Conservation (phyloP, 2,329 filamentous ascomycete species). For the Paecilomyces sp. region DNA sequence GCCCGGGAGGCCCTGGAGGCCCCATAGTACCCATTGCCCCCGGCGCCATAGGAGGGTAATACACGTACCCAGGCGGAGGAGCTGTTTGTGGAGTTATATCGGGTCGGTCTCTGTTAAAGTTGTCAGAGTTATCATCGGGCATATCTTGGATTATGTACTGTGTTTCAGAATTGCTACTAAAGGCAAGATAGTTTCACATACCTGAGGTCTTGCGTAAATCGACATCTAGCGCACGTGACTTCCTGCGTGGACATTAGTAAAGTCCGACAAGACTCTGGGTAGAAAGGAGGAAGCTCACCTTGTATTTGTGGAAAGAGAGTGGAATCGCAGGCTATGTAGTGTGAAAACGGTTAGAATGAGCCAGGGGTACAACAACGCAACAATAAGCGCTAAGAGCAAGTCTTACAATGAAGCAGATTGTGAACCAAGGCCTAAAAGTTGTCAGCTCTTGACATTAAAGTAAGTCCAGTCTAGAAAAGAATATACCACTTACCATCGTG, state of each 20-base stretch:
- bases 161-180: background rate
- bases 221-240: slow-evolving; percentile 31
- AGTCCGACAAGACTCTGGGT: background rate
- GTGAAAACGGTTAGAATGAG: background rate
- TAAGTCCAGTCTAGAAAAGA: background rate
- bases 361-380: background rate
- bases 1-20: background rate
- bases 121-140: background rate
- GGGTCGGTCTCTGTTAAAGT: slow-evolving; percentile 21
- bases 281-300: slow-evolving; percentile 13
- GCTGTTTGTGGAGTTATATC: slow-evolving; percentile 31
- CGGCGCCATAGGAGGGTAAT: background rate
- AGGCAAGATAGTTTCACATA: slow-evolving; percentile 8
- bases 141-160: background rate
- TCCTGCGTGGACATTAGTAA: slow-evolving; percentile 21
- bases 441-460: slow-evolving; percentile 4
- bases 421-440: slow-evolving; percentile 35
- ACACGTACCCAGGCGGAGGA: slow-evolving; percentile 16
- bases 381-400: background rate
- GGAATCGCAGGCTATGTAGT: slow-evolving; percentile 29
- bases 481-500: slow-evolving; percentile 29
- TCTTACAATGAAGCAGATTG: slow-evolving; percentile 37
- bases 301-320: slow-evolving; percentile 32
- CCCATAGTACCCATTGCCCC: background rate
- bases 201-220: slow-evolving; percentile 30